A percentile compares a stretch with the other conserved stretches of the same genome.
Evolutionary conservation across 805 yeast genomes (phyloP).

Genomic region (Spathaspora hagerdaliae): DNA sequence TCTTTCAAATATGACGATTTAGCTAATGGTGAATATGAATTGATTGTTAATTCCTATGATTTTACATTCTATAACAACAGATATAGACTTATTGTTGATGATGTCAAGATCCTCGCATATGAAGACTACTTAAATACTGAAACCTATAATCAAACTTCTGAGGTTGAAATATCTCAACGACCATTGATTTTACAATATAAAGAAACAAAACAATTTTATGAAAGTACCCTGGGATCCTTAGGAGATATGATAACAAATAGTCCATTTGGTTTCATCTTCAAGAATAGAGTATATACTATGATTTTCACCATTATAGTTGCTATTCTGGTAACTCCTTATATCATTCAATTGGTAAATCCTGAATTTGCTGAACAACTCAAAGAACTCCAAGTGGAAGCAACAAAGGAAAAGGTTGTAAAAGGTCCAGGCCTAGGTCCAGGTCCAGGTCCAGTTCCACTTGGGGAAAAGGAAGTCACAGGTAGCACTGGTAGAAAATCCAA

Average conservation of each 20-base stretch:
- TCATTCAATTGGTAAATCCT: conserved; percentile 28
- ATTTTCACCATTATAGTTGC: conserved; percentile 24
- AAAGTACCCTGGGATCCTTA: conserved; percentile 24
- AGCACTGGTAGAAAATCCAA: neutral
- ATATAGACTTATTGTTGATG: conserved; percentile 21
- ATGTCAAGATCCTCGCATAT: conserved; percentile 15
- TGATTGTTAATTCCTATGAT: conserved; percentile 32
- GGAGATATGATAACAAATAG: conserved; percentile 31
- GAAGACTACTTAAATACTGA: conserved; percentile 16
- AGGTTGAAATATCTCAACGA: conserved; percentile 8
- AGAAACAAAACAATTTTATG: conserved; percentile 30
- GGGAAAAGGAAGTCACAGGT: neutral
- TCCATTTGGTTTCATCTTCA: conserved; percentile 41
- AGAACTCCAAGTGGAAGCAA: conserved; percentile 5
- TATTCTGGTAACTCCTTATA: conserved; percentile 29
- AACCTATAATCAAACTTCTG: conserved; percentile 16
- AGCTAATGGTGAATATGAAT: conserved; percentile 29
- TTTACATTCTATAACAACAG: conserved; percentile 23
- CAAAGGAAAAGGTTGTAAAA: conserved; percentile 4
- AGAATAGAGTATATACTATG: conserved; percentile 30
- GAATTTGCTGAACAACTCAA: conserved; percentile 31
- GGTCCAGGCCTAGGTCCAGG: neutral
- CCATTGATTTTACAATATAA: conserved; percentile 20
- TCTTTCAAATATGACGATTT: conserved; percentile 21
- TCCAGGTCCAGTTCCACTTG: neutral